Percentiles rank a stretch among this genome's conserved stretches.
phyloP scores from a whole-genome alignment of 768 basidiomycete species.

The Kwoniella botswanensis region DNA sequence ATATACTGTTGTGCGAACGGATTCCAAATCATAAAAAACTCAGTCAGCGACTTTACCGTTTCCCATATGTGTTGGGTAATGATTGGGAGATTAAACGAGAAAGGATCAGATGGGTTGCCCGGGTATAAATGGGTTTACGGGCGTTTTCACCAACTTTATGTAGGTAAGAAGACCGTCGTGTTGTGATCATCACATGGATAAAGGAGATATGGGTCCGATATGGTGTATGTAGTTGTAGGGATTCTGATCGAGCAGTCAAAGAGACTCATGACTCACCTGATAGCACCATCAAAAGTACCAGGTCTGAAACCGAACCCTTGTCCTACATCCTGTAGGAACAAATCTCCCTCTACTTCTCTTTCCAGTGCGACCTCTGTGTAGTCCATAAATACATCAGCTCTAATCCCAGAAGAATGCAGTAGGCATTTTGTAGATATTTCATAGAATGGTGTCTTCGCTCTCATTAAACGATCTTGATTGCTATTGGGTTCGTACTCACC shows the following conservation, averaged over 20 bases:
- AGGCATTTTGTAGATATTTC: too few relatives aligned
- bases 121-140: conserved; percentile 13
- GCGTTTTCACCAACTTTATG: conserved; percentile 14
- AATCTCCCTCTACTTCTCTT: conserved; percentile 91
- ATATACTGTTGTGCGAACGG: conserved; percentile 68
- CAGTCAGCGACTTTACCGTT: not conserved
- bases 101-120: conserved; percentile 7
- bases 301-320: conserved; percentile 97
- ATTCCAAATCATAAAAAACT: not conserved
- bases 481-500: conserved; percentile 63
- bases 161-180: conserved; percentile 14
- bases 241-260: not conserved
- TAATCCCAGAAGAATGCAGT: not conserved
- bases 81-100: not conserved
- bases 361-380: conserved; percentile 87
- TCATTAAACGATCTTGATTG: too few relatives aligned
- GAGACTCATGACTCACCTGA: conserved; percentile 67
- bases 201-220: too few relatives aligned
- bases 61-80: not conserved
- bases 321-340: conserved; percentile 96
- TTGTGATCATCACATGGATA: conserved; percentile 12
- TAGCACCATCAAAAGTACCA: conserved; percentile 96
- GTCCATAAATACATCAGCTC: not conserved
- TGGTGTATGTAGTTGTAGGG: too few relatives aligned
- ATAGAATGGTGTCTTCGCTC: too few relatives aligned